Evolutionary conservation across 768 basidiomycete species (phyloP).

Genomic region (Tricholoma matsutake): DNA sequence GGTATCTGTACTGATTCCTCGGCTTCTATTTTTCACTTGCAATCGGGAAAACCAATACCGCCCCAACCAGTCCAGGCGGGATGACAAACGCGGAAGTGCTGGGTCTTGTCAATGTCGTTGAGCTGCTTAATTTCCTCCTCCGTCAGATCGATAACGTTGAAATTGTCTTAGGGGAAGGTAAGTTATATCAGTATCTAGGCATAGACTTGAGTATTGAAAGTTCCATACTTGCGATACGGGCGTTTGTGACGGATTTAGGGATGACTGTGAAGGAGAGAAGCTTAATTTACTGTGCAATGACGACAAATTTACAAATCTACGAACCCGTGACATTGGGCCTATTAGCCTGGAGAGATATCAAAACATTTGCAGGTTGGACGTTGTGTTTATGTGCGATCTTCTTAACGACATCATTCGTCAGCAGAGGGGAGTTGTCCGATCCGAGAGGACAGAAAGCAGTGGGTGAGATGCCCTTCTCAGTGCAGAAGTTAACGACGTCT

Average conservation of each 20-base stretch:
- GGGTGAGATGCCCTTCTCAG: conserved; percentile 59
- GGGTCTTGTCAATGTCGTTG: conserved; percentile 54
- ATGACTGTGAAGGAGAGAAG: conserved; percentile 40
- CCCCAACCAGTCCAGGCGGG: conserved; percentile 66
- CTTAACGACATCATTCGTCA: conserved; percentile 54
- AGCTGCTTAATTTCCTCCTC: conserved; percentile 60
- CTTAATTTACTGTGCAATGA: neutral
- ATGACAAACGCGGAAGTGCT: conserved; percentile 63
- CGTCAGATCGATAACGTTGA: conserved; percentile 56
- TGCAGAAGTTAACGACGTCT: conserved; percentile 61
- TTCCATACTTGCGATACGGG: conserved; percentile 53
- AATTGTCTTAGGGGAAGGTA: conserved; percentile 42
- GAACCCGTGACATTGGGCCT: conserved; percentile 51
- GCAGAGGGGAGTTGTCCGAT: conserved; percentile 65
- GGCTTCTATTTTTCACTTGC: conserved; percentile 20
- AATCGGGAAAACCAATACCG: conserved; percentile 58
- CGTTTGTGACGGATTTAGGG: conserved; percentile 72
- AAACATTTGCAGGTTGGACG: conserved; percentile 60
- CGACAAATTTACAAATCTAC: conserved; percentile 9
- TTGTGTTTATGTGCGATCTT: conserved; percentile 61
- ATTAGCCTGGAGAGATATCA: conserved; percentile 75
- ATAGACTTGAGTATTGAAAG: neutral
- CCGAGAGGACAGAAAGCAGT: conserved; percentile 83
- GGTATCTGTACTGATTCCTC: neutral
- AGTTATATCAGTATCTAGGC: neutral